phyloP scores from a whole-genome alignment of 768 basidiomycete species.

The Rubroboletus satanas region DNA sequence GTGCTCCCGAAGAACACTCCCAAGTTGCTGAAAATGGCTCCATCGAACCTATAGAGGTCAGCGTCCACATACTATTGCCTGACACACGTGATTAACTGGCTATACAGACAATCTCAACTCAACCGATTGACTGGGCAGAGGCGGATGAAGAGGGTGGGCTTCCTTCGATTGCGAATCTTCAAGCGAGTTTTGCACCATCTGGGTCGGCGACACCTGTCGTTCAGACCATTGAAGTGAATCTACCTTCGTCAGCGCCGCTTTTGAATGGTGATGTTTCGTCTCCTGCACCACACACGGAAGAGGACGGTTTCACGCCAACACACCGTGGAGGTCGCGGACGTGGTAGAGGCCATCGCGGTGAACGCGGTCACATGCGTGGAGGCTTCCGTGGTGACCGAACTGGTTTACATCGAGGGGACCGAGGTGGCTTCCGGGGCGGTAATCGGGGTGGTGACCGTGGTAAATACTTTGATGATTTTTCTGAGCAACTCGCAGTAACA shows the following conservation, averaged over 20 bases:
- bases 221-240: slow-evolving; percentile 35
- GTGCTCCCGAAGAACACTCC: slow-evolving; percentile 14
- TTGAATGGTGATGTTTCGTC: slow-evolving; percentile 22
- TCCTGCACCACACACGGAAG: slow-evolving; percentile 35
- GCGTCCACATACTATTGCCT: slow-evolving; percentile 8
- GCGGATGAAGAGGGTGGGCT: slow-evolving; percentile 75
- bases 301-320: slow-evolving; percentile 60
- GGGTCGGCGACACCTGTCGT: slow-evolving; percentile 60
- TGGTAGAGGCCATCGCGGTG: slow-evolving; percentile 40
- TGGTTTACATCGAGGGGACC: slow-evolving; percentile 34
- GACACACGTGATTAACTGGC: not conserved
- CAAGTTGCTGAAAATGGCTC: slow-evolving; percentile 8
- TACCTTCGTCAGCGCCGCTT: slow-evolving; percentile 17
- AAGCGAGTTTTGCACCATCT: slow-evolving; percentile 73
- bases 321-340: slow-evolving; percentile 46
- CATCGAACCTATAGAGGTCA: slow-evolving; percentile 30
- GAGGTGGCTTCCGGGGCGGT: slow-evolving; percentile 35
- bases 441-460: slow-evolving; percentile 29
- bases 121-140: slow-evolving; percentile 72
- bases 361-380: slow-evolving; percentile 39
- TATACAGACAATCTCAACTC: slow-evolving; percentile 19
- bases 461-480: slow-evolving; percentile 5
- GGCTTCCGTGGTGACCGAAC: slow-evolving; percentile 39
- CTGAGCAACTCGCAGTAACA: not conserved
- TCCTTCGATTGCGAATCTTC: slow-evolving; percentile 72